Percentiles rank a stretch among this genome's conserved stretches.
Conservation (phyloP, 805 yeast genomes). For the Alloascoidea africana region DNA sequence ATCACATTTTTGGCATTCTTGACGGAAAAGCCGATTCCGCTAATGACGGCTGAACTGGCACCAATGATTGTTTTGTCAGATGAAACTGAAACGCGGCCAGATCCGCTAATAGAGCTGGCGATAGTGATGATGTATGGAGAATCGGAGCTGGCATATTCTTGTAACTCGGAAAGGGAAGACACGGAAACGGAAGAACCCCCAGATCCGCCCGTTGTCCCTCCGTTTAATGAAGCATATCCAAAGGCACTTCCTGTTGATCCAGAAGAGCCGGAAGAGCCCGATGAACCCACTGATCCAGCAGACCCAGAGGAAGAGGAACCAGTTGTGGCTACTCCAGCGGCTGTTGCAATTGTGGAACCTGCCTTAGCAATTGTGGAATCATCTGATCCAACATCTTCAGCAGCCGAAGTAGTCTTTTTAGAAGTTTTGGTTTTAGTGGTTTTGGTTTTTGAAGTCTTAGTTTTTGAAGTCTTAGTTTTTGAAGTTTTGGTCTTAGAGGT, state of each 20-base stretch:
- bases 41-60: not conserved
- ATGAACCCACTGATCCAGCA: too few species aligned
- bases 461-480: not conserved
- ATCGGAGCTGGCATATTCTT: not conserved
- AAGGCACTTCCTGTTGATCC: not conserved
- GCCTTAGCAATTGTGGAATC: too few species aligned
- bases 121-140: not conserved
- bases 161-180: not conserved
- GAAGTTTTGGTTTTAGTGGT: not conserved
- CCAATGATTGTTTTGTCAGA: constrained; percentile 1
- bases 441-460: not conserved
- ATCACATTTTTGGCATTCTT: not conserved
- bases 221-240: not conserved
- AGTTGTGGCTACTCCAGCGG: not conserved
- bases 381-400: too few species aligned
- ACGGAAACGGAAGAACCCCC: not conserved
- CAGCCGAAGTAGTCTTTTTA: not conserved
- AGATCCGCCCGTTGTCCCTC: constrained; percentile 2
- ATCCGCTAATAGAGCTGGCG: not conserved
- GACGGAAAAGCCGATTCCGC: not conserved
- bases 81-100: not conserved
- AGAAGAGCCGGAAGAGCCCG: not conserved
- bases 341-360: not conserved
- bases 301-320: not conserved
- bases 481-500: not conserved